These are phyloP conservation scores for Parmales sp. DNA, from an alignment of 108 stramenopile species.

Conservation along the genomic window DNA sequence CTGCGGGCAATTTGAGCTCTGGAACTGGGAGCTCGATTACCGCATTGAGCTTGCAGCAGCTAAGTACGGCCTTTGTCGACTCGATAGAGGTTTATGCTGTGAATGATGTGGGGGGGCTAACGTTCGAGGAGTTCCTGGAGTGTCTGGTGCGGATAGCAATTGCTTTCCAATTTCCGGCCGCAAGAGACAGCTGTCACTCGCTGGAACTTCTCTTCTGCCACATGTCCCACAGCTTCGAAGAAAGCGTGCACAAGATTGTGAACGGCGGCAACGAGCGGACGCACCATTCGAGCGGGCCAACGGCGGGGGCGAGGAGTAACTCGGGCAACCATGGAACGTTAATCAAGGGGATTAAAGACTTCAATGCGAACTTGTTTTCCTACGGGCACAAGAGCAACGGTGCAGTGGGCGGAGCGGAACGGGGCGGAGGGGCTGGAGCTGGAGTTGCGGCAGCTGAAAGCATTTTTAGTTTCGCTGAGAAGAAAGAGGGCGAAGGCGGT, in stretches of 20 bases:
- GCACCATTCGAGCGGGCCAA: not conserved
- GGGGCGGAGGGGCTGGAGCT: not conserved
- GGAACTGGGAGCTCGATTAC: slow-evolving; percentile 2
- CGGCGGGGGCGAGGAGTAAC: not conserved
- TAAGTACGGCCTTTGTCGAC: not conserved
- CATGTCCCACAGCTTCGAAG: not conserved
- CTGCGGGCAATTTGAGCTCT: not conserved
- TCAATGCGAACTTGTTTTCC: too few species aligned
- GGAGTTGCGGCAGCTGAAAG: not conserved
- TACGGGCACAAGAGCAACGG: too few species aligned
- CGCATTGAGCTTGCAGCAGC: not conserved
- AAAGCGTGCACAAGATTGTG: not conserved
- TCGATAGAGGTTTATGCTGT: not conserved
- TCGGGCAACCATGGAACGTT: not conserved
- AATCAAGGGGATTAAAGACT: not conserved
- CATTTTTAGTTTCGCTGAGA: slow-evolving; percentile 1
- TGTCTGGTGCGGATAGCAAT: not conserved
- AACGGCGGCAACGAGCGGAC: not conserved
- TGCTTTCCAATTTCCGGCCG: not conserved
- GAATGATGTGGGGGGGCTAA: not conserved
- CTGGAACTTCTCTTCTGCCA: not conserved
- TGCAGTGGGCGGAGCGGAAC: not conserved
- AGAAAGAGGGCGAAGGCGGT: not conserved
- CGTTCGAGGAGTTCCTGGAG: not conserved
- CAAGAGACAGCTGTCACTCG: not conserved